Percentiles rank a stretch among this genome's conserved stretches.
These are phyloP conservation scores for Globisporangium iwayamae DNA, from an alignment of 352 stramenopile genomes.

Conservation along the genomic window DNA sequence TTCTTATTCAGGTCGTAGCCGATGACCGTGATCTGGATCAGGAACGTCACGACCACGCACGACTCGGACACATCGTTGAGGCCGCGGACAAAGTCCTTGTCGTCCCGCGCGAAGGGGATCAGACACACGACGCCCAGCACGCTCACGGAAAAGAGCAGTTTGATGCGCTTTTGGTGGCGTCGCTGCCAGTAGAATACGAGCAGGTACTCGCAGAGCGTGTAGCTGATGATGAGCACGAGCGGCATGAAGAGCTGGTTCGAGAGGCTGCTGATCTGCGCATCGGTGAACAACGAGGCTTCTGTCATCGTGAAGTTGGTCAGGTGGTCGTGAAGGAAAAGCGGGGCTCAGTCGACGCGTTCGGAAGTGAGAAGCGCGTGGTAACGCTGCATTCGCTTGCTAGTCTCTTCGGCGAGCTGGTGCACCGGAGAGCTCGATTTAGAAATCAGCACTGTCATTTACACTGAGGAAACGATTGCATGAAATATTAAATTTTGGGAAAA, in stretches of 20 bases:
- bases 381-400: too few species aligned
- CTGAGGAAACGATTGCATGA: too few species aligned
- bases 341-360: background rate
- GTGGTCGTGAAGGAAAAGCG: background rate
- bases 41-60: slow-evolving; percentile 29
- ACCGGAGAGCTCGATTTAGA: too few species aligned
- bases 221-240: slow-evolving; percentile 39
- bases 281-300: slow-evolving; percentile 19
- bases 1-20: slow-evolving; percentile 22
- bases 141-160: slow-evolving; percentile 9
- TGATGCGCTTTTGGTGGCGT: slow-evolving; percentile 8
- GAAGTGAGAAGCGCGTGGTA: background rate
- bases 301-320: slow-evolving; percentile 7
- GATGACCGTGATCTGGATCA: slow-evolving; percentile 40
- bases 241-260: slow-evolving; percentile 25
- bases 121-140: slow-evolving; percentile 12
- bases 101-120: slow-evolving; percentile 21
- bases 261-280: slow-evolving; percentile 18
- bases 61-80: slow-evolving; percentile 37
- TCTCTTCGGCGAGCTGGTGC: too few species aligned
- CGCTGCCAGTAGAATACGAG: slow-evolving; percentile 19
- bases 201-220: slow-evolving; percentile 38
- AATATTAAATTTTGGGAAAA: too few species aligned
- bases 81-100: slow-evolving; percentile 12
- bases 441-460: too few species aligned